Evolutionary conservation across 306 rosid species (phyloP), one percentile per base, ranked within the genome.

Genomic region (Fagus crenata): DNA sequence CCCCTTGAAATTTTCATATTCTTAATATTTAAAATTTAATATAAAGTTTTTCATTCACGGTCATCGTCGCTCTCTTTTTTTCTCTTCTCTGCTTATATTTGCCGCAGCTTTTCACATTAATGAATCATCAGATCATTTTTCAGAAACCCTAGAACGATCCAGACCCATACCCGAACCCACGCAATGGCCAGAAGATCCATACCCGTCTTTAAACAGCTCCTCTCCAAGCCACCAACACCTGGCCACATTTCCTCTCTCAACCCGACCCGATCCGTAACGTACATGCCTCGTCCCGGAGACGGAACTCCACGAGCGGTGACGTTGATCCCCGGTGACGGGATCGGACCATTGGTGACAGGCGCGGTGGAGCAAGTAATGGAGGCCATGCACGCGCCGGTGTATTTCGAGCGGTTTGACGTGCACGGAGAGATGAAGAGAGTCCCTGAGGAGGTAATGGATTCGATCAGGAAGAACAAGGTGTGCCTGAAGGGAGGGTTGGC

Each of bases 331-430:
- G 96, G 97, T 7, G 96, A 93, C 46, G 96, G 97, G 31, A 88
- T 90, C 64, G 98, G 96, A 0, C 96, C 98, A 0, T 43, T 89
- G 60, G 98, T 93, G 0, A 93, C 98, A 12, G 87, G 85, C 15
- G 91, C 94, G 1, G 96, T 93, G 15, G 97, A 90, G 73, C 93
- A 89, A 81, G 93, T 93, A n/a, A 89, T 93, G 94, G 94, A 90
- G 55, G 88, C 89, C 72, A 90, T 93, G 93, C 98, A 93, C 77
- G 93, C 96, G 14, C 98, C 98, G 36, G 67, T 93, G 2, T 79
- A 80, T 86, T 93, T 93, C 77, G 94, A 93, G 85, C 83, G 81
- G 67, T 93, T 60, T 65, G 94, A 90, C 2, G 87, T 93, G 39
- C 88, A 35, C 40, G 98, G 96, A 2, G 85, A 84, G 70, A 93